Percentiles rank a stretch among this genome's conserved stretches.
phyloP scores from a whole-genome alignment of 176 grass and related monocot species.

The Eragrostis nindensis region DNA sequence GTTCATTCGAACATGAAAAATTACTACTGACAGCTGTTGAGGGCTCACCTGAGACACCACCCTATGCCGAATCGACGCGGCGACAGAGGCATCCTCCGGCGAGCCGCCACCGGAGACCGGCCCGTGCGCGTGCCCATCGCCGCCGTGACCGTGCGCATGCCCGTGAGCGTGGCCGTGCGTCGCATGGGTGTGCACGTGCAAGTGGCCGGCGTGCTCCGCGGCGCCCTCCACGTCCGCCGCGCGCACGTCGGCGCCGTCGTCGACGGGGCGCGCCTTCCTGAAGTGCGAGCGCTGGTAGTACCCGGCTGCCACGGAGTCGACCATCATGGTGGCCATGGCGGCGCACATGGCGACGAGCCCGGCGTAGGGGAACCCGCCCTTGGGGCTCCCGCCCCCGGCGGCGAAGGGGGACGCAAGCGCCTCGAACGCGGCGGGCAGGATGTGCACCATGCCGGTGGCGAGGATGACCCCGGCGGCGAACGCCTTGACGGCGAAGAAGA shows the following conservation, averaged over 20 bases:
- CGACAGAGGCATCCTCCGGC: slow-evolving; percentile 57
- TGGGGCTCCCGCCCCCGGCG: not conserved
- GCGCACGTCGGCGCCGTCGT: slow-evolving; percentile 4
- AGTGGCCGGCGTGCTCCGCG: slow-evolving; percentile 41
- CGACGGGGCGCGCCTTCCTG: slow-evolving; percentile 48
- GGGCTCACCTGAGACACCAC: slow-evolving; percentile 71
- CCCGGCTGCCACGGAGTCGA: slow-evolving; percentile 71
- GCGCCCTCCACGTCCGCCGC: slow-evolving; percentile 25
- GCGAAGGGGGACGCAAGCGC: slow-evolving; percentile 48
- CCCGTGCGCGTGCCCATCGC: slow-evolving; percentile 27
- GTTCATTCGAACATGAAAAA: not conserved
- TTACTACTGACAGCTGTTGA: not conserved
- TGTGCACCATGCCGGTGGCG: slow-evolving; percentile 87
- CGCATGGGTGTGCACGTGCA: slow-evolving; percentile 60
- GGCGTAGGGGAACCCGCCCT: slow-evolving; percentile 60
- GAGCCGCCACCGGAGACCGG: not conserved
- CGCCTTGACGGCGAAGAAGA: slow-evolving; percentile 83
- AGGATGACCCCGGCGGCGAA: slow-evolving; percentile 93
- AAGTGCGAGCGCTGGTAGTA: slow-evolving; percentile 71
- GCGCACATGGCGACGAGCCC: slow-evolving; percentile 74
- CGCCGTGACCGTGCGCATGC: slow-evolving; percentile 30
- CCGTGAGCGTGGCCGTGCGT: slow-evolving; percentile 66
- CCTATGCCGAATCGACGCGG: slow-evolving; percentile 52
- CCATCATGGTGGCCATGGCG: slow-evolving; percentile 75
- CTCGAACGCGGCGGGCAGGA: slow-evolving; percentile 79